Evolutionary conservation across 176 grass and related monocot species (phyloP).

Genomic region (Oryza rufipogon): DNA sequence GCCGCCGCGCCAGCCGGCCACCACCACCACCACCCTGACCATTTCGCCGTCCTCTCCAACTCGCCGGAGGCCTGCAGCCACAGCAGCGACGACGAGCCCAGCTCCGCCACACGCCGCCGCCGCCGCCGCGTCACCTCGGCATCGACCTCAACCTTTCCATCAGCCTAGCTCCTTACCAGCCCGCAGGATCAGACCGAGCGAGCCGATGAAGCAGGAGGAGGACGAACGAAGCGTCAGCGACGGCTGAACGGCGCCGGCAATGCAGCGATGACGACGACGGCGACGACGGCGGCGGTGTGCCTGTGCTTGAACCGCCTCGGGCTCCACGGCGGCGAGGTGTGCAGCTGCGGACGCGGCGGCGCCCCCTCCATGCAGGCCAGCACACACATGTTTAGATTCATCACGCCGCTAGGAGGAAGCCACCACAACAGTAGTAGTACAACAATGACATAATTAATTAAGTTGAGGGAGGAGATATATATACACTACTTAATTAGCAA

Average conservation of each 20-base stretch:
- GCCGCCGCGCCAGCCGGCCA: background rate
- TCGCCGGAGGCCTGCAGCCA: conserved; percentile 54
- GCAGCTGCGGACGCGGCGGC: conserved; percentile 50
- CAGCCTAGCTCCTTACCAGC: conserved; percentile 61
- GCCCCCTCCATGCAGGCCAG: conserved; percentile 42
- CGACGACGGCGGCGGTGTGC: conserved; percentile 41
- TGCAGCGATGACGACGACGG: background rate
- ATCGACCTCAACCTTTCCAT: conserved; percentile 93
- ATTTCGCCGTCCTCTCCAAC: conserved; percentile 14
- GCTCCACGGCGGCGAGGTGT: conserved; percentile 49
- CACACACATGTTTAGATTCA: conserved; percentile 58
- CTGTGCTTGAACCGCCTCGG: conserved; percentile 68
- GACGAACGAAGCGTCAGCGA: background rate
- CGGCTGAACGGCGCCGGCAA: background rate
- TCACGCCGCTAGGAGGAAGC: conserved; percentile 51
- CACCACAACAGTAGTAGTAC: conserved; percentile 43
- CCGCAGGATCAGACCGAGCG: background rate
- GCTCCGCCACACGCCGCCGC: conserved; percentile 41
- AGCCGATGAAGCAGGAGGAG: conserved; percentile 1
- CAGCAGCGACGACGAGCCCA: conserved; percentile 59
- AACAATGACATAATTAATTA: conserved; percentile 29
- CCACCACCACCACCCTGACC: conserved; percentile 9
- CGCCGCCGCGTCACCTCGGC: conserved; percentile 46
- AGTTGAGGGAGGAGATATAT: background rate
- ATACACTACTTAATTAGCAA: conserved; percentile 29